These are phyloP conservation scores for Pestalotiopsis sp. DNA, from an alignment of 2,329 filamentous ascomycete species.

Conservation along the genomic window DNA sequence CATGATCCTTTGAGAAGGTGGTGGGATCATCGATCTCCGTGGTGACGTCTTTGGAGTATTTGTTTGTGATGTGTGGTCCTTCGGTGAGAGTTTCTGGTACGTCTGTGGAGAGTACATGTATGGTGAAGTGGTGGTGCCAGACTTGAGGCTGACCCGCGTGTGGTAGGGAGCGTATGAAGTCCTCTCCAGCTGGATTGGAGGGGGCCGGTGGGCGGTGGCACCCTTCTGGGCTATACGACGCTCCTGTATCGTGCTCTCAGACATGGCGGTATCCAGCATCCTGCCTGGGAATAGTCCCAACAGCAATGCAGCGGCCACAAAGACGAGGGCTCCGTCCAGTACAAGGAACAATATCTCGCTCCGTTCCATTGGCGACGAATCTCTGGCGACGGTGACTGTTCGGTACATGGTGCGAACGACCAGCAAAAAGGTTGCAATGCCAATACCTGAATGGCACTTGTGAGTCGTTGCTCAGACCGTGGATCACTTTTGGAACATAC, in stretches of 20 bases:
- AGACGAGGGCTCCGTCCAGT: slow-evolving; percentile 30
- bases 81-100: background rate
- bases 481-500: slow-evolving; percentile 35
- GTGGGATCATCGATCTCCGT: background rate
- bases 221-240: slow-evolving; percentile 18
- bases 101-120: slow-evolving; percentile 10
- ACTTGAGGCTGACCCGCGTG: slow-evolving; percentile 22
- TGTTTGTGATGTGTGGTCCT: background rate
- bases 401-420: slow-evolving; percentile 30
- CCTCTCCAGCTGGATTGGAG: slow-evolving; percentile 22
- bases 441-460: slow-evolving; percentile 20
- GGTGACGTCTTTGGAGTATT: slow-evolving; percentile 9
- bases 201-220: slow-evolving; percentile 18
- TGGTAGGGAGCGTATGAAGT: slow-evolving; percentile 20
- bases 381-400: slow-evolving; percentile 26
- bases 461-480: background rate
- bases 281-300: slow-evolving; percentile 29
- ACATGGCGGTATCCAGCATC: slow-evolving; percentile 24
- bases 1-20: slow-evolving; percentile 22
- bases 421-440: slow-evolving; percentile 23
- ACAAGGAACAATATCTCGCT: slow-evolving; percentile 28
- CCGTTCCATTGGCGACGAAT: slow-evolving; percentile 26
- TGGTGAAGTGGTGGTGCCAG: slow-evolving; percentile 17
- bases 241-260: slow-evolving; percentile 16
- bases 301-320: slow-evolving; percentile 24